Base-by-base conservation (phyloP, 169 alveolate genomes). In the Eimeria falciformis region DNA sequence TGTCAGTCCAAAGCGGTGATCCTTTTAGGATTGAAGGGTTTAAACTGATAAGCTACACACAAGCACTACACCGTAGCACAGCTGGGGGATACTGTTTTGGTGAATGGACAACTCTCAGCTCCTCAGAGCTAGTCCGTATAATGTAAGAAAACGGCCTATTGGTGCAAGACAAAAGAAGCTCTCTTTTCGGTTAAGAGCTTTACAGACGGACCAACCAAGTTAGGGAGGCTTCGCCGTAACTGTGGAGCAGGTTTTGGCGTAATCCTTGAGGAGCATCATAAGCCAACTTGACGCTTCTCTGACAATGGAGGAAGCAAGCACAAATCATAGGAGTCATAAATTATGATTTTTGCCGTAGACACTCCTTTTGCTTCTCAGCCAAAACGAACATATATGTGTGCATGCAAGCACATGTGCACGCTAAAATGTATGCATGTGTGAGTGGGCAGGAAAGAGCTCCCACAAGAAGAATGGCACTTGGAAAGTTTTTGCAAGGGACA, bases 181-280 rank as follows among this genome's bases (percentile, higher is more conserved):
- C 40, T 33, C 40, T 33, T 1, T 33, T 33, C 40, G 0, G 40
- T 33, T 33, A 2, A 33, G 40, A 33, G 40, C 40, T 33, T 33
- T 33, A 33, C 40, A 33, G 40, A 33, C 84, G 96, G 95, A 96
- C 97, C 94, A 96, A 96, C 99, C 94, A 96, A 95, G 85, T 97
- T 95, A 58, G 97, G 94, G 85, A 96, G 95, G 77, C 81, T 53
- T 53, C 93, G 77, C 56, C 53, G 88, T 95, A 97, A 0, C 98
- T 93, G 82, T 98, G 94, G 47, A 95, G 96, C 45, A 97, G 91
- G 81, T 97, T 97, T 91, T 96, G 97, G 78, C 96, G 96, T 75
- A 98, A 94, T 18, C 99, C 99, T 92, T 97, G 96, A 9, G 99
- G 99, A 7, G 99, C 99, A 84, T 98, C 99, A 82, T 96, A 97